phyloP scores from a whole-genome alignment of 306 rosid species.

The Argentina anserina region DNA sequence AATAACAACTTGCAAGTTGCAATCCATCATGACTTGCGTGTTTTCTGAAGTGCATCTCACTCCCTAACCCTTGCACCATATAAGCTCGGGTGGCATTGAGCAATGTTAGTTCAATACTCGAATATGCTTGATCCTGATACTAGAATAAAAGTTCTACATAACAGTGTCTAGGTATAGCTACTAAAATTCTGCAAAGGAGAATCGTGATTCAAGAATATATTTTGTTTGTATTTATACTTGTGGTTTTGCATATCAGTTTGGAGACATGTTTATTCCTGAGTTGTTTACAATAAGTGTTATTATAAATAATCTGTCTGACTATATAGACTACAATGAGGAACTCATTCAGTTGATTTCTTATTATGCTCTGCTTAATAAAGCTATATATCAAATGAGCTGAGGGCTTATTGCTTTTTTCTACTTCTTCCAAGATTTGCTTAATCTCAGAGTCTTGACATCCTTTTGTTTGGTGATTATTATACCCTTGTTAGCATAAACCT shows the following conservation, averaged over 20 bases:
- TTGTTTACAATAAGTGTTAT: neutral
- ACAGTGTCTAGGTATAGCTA: neutral
- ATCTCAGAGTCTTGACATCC: neutral
- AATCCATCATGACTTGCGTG: neutral
- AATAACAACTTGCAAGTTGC: neutral
- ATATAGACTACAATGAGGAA: neutral
- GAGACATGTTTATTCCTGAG: neutral
- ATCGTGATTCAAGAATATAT: neutral
- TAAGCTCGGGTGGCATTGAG: neutral
- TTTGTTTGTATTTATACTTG: neutral
- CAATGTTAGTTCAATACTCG: neutral
- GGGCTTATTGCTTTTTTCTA: neutral
- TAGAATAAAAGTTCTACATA: neutral
- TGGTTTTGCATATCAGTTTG: neutral
- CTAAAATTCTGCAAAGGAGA: slow-evolving; percentile 2
- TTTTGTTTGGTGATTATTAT: neutral
- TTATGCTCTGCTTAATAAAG: neutral
- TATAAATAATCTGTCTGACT: neutral
- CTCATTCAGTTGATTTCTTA: neutral
- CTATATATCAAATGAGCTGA: neutral
- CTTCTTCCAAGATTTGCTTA: neutral
- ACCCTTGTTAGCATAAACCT: neutral
- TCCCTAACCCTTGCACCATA: neutral
- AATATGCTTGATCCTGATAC: neutral
- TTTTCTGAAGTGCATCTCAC: neutral